These are phyloP conservation scores for Nigrograna mackinnonii DNA, from an alignment of 2,329 filamentous ascomycete genomes.

Conservation along the genomic window DNA sequence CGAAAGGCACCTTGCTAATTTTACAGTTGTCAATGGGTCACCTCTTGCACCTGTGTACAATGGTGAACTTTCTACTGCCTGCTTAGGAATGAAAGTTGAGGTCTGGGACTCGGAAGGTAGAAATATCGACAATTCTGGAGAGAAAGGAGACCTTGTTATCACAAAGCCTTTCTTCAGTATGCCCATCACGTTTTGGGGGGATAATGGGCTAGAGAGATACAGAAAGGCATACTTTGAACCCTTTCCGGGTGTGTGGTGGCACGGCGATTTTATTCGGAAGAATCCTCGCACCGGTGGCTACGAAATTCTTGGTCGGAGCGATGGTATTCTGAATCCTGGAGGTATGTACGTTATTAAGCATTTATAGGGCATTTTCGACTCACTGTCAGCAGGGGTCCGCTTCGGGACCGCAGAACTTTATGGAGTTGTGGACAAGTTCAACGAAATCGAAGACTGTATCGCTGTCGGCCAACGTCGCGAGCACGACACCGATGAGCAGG, in stretches of 20 bases:
- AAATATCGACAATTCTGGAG: background rate
- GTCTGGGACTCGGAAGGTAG: background rate
- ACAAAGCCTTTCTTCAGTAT: background rate
- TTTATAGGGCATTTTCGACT: too few species aligned
- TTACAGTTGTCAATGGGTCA: too few species aligned
- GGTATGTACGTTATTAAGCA: too few species aligned
- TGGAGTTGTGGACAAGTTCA: background rate
- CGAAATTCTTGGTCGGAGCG: background rate
- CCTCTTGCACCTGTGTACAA: background rate
- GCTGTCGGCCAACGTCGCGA: background rate
- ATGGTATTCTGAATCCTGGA: background rate
- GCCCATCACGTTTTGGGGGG: background rate
- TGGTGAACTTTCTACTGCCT: background rate
- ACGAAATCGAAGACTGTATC: background rate
- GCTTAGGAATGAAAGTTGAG: background rate
- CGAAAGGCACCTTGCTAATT: too few species aligned
- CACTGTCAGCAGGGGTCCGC: background rate
- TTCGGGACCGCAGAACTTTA: background rate
- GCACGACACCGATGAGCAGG: background rate
- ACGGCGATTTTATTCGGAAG: background rate
- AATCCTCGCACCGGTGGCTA: background rate
- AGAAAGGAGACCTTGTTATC: background rate
- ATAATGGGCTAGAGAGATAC: background rate
- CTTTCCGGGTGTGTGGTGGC: background rate
- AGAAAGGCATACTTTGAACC: background rate